phyloP scores from a whole-genome alignment of 345 rosid genomes.

The Gossypium turneri region DNA sequence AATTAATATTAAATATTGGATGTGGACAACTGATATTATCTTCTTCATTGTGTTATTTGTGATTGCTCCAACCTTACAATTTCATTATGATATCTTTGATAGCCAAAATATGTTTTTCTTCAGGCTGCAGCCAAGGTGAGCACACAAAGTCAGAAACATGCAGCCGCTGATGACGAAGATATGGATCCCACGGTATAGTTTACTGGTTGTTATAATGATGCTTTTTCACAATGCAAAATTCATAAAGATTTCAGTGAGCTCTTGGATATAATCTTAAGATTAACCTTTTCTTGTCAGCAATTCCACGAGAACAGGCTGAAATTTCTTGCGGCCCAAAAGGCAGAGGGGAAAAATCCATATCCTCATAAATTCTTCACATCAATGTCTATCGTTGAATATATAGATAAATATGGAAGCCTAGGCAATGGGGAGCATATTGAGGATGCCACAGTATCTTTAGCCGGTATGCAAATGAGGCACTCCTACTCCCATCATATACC shows the following conservation, averaged over 20 bases:
- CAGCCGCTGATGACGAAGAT: slow-evolving; percentile 82
- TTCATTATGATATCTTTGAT: not conserved
- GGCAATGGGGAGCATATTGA: slow-evolving; percentile 70
- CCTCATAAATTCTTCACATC: slow-evolving; percentile 74
- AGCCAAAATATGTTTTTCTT: not conserved
- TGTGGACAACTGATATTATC: not conserved
- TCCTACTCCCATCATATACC: not conserved
- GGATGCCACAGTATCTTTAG: slow-evolving; percentile 52
- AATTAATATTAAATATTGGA: not conserved
- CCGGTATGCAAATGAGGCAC: slow-evolving; percentile 40
- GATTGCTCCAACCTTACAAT: not conserved
- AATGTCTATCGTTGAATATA: slow-evolving; percentile 59
- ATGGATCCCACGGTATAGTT: slow-evolving; percentile 85
- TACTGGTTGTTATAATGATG: not conserved
- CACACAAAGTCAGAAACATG: slow-evolving; percentile 36
- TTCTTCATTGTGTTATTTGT: not conserved
- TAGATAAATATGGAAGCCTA: slow-evolving; percentile 52
- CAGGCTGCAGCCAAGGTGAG: slow-evolving; percentile 42
- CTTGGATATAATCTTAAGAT: not conserved
- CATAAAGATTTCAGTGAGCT: not conserved
- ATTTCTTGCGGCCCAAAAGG: slow-evolving; percentile 62
- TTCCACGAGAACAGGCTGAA: slow-evolving; percentile 76
- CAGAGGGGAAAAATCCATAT: slow-evolving; percentile 68
- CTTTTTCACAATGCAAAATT: not conserved
- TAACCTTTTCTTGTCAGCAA: slow-evolving; percentile 53